phyloP scores from a whole-genome alignment of 805 yeast genomes.

The Saccharomycopsis vini region DNA sequence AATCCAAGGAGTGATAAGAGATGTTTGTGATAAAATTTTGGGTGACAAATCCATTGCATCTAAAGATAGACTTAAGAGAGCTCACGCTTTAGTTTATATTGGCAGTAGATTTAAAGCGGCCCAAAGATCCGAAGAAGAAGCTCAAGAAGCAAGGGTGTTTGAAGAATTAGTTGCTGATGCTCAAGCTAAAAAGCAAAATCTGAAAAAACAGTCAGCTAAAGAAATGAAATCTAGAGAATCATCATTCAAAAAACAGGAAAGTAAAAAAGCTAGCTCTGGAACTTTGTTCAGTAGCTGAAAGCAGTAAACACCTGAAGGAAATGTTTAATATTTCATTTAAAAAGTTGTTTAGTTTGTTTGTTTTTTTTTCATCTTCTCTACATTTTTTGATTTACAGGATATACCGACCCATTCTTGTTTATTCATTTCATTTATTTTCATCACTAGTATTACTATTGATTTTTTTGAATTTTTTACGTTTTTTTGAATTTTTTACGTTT shows the following conservation, averaged over 20 bases:
- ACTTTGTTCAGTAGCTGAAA: slow-evolving; percentile 13
- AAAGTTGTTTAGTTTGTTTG: background rate
- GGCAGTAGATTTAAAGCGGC: slow-evolving; percentile 64
- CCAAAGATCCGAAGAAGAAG: slow-evolving; percentile 75
- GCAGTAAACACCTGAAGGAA: too few species aligned
- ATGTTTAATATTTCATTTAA: too few species aligned
- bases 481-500: too few species aligned
- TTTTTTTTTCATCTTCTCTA: background rate
- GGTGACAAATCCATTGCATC: slow-evolving; percentile 55
- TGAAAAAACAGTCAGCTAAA: slow-evolving; percentile 29
- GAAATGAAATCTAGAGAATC: slow-evolving; percentile 12
- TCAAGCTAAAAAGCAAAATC: slow-evolving; percentile 46
- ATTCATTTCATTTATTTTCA: background rate
- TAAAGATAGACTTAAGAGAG: slow-evolving; percentile 60
- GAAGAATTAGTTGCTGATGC: slow-evolving; percentile 92
- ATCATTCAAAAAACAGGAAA: slow-evolving; percentile 14
- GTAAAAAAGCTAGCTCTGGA: slow-evolving; percentile 15
- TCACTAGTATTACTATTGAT: background rate
- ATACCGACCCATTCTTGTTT: background rate
- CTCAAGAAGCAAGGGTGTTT: slow-evolving; percentile 83
- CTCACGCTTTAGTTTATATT: slow-evolving; percentile 65
- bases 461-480: too few species aligned
- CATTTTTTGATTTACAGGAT: background rate
- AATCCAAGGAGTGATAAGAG: slow-evolving; percentile 67
- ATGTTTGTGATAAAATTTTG: slow-evolving; percentile 71